Conservation (phyloP, 371 early-diverging fungal species). For the Mortierella sp. region DNA sequence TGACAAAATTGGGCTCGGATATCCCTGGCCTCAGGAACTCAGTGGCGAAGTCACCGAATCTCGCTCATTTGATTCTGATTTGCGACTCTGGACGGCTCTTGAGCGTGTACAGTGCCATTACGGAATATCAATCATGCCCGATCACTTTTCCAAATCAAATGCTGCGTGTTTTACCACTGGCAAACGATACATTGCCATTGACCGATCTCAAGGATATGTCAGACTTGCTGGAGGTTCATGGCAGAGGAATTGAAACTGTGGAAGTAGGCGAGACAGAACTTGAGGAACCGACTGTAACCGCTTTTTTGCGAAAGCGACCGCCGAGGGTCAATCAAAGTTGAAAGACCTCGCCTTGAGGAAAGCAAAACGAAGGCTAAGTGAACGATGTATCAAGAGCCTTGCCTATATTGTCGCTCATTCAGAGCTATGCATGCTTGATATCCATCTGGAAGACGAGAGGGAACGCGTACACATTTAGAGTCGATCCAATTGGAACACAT, state of each 20-base stretch:
- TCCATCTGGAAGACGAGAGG: neutral
- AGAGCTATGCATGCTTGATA: neutral
- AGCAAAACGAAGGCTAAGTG: neutral
- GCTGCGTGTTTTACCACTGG: neutral
- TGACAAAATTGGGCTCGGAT: too few species aligned
- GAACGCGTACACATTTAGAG: neutral
- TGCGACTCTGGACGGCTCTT: neutral
- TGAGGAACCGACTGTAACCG: too few species aligned
- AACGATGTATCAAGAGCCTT: neutral
- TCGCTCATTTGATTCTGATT: too few species aligned
- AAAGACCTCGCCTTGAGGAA: neutral
- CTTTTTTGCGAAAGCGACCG: neutral
- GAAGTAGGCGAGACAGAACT: neutral
- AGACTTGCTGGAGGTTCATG: neutral
- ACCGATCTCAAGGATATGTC: neutral
- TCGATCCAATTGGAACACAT: neutral
- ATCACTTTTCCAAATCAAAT: neutral
- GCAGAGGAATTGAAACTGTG: neutral
- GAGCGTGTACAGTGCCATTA: neutral
- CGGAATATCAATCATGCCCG: neutral
- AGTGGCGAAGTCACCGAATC: too few species aligned
- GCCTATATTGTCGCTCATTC: neutral
- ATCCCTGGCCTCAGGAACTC: too few species aligned
- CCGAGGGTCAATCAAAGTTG: neutral
- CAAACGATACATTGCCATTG: too few species aligned